phyloP scores from a whole-genome alignment of 257 asterid genomes.

The Gentiana dahurica region DNA sequence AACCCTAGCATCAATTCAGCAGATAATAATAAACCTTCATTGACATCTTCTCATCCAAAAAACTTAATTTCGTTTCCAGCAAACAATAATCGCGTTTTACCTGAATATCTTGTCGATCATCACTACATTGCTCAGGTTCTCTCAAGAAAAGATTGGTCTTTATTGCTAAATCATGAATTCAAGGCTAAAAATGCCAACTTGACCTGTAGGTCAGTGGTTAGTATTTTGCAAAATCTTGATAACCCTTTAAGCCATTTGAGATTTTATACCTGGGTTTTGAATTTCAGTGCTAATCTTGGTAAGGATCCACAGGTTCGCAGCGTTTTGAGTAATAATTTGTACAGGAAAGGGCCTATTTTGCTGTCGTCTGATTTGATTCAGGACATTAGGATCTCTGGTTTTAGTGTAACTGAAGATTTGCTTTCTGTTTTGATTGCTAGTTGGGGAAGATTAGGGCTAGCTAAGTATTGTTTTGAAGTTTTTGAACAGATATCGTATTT shows the following conservation, averaged over 20 bases:
- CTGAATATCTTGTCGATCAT: constrained; percentile 39
- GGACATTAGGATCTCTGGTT: constrained; percentile 53
- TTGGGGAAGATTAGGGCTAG: constrained; percentile 92
- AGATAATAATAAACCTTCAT: constrained; percentile 24
- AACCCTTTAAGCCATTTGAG: constrained; percentile 47
- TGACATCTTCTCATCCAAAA: constrained; percentile 11
- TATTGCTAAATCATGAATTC: constrained; percentile 61
- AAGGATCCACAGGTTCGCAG: constrained; percentile 41
- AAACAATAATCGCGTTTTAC: constrained; percentile 4
- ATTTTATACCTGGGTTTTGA: constrained; percentile 61
- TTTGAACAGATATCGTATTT: constrained; percentile 82
- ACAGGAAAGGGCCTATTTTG: constrained; percentile 67
- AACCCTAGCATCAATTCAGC: constrained; percentile 17
- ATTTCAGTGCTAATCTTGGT: constrained; percentile 29
- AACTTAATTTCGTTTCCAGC: constrained; percentile 17
- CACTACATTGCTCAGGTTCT: constrained; percentile 41
- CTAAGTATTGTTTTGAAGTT: constrained; percentile 68
- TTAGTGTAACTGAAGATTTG: constrained; percentile 48
- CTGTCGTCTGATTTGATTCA: constrained; percentile 59
- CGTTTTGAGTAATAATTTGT: constrained; percentile 52
- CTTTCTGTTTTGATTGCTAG: constrained; percentile 61
- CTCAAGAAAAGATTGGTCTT: constrained; percentile 70
- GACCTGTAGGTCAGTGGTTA: constrained; percentile 34
- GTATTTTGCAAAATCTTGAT: constrained; percentile 76
- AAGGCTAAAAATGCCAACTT: constrained; percentile 32